phyloP scores from a whole-genome alignment of 345 rosid genomes.

The Salix viminalis region DNA sequence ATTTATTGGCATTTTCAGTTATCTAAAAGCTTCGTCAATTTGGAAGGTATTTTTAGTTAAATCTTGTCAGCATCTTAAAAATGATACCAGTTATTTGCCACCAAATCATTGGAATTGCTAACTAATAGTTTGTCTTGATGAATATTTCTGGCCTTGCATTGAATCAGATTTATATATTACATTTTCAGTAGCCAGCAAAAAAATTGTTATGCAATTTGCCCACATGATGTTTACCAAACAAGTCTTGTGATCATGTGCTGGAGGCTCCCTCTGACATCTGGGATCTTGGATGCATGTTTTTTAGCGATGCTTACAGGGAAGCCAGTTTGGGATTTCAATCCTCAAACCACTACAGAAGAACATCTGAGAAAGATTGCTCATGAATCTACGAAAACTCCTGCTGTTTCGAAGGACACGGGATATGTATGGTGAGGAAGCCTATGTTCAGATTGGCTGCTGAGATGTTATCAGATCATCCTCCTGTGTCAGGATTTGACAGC shows the following conservation, averaged over 20 bases:
- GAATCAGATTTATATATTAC: too few relatives aligned
- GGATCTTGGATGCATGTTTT: constrained; percentile 81
- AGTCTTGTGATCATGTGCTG: constrained; percentile 30
- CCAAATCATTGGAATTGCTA: too few relatives aligned
- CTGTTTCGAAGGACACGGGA: constrained; percentile 53
- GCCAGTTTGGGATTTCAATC: constrained; percentile 45
- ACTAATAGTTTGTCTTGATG: too few relatives aligned
- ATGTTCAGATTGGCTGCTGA: constrained; percentile 58
- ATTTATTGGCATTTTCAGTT: too few relatives aligned
- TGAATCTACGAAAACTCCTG: constrained; percentile 47
- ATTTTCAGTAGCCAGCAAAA: too few relatives aligned
- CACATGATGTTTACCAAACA: too few relatives aligned
- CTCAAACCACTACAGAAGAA: constrained; percentile 29
- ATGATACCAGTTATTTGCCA: too few relatives aligned
- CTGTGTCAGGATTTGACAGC: constrained; percentile 28
- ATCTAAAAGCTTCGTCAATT: too few relatives aligned
- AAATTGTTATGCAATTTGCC: too few relatives aligned
- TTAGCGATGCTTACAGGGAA: constrained; percentile 69
- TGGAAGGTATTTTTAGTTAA: too few relatives aligned
- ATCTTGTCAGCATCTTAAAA: too few relatives aligned
- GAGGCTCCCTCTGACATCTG: constrained; percentile 65
- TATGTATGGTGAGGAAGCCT: constrained; percentile 54
- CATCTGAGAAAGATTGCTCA: constrained; percentile 56
- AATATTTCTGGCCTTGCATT: too few relatives aligned
- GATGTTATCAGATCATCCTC: constrained; percentile 70